A percentile compares a stretch with the other conserved stretches of the same genome.
Evolutionary conservation across 2,329 filamentous ascomycete species (phyloP).

Genomic region (Tothia fuscella): DNA sequence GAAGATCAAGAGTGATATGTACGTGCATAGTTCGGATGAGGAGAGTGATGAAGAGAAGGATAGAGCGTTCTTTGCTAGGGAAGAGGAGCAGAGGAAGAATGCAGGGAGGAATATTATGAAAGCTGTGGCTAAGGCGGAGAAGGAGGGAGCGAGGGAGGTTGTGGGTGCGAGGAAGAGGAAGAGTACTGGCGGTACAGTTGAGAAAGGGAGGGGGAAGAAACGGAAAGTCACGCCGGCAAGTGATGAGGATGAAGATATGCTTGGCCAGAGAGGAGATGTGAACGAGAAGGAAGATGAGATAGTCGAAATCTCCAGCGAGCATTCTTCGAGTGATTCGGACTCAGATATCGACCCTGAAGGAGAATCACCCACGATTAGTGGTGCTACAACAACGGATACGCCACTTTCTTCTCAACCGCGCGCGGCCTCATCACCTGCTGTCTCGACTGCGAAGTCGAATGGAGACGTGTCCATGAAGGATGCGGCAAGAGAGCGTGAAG

Average conservation of each 20-base stretch:
- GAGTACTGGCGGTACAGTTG: constrained; percentile 12
- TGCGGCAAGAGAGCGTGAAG: constrained; percentile 19
- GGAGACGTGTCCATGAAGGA: constrained; percentile 6
- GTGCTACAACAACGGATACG: constrained; percentile 27
- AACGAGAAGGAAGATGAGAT: constrained; percentile 13
- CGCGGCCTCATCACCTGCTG: neutral
- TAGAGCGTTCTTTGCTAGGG: constrained; percentile 63
- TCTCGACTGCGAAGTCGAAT: too few species aligned
- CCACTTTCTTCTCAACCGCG: constrained; percentile 26
- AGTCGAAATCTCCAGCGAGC: constrained; percentile 7
- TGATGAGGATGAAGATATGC: constrained; percentile 9
- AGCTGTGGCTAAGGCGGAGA: constrained; percentile 5
- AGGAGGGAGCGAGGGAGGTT: neutral
- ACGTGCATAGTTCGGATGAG: constrained; percentile 75
- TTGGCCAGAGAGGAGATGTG: neutral
- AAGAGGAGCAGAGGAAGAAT: constrained; percentile 51
- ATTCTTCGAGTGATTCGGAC: constrained; percentile 12
- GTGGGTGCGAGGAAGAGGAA: constrained; percentile 10
- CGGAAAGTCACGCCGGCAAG: constrained; percentile 13
- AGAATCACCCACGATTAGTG: constrained; percentile 19
- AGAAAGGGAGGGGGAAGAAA: constrained; percentile 16
- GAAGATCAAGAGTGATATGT: constrained; percentile 75
- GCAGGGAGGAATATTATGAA: constrained; percentile 12
- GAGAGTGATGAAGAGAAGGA: constrained; percentile 71
- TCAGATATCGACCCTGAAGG: too few species aligned